Conservation (phyloP, 2,329 filamentous ascomycete species). For the Ustulina deusta region DNA sequence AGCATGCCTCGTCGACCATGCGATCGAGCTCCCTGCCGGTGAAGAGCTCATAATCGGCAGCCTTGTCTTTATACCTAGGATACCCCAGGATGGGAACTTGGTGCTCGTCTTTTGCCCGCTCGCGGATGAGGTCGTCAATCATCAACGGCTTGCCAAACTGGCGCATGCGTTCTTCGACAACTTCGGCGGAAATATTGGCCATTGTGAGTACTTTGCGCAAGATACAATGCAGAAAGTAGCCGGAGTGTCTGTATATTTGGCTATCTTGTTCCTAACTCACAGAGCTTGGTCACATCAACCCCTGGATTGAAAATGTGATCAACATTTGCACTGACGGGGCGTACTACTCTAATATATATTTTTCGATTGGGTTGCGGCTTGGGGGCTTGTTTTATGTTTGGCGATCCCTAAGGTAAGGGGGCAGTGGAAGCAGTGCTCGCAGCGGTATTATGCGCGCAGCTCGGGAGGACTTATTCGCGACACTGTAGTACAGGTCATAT, state of each 20-base stretch:
- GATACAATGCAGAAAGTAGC: neutral
- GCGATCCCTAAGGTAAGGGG: slow-evolving; percentile 2
- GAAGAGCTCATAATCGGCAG: slow-evolving; percentile 55
- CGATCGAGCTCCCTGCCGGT: slow-evolving; percentile 56
- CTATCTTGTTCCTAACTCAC: neutral
- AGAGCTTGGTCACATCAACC: neutral
- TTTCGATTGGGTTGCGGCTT: neutral
- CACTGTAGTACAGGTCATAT: neutral
- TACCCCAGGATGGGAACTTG: slow-evolving; percentile 58
- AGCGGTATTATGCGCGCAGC: neutral
- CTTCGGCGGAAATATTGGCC: slow-evolving; percentile 47
- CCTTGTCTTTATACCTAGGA: slow-evolving; percentile 50
- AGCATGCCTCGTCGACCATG: slow-evolving; percentile 55
- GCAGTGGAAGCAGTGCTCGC: neutral
- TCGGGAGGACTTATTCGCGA: neutral
- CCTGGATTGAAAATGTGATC: neutral
- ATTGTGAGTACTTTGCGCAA: slow-evolving; percentile 37
- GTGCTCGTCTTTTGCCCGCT: slow-evolving; percentile 53
- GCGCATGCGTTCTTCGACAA: slow-evolving; percentile 47
- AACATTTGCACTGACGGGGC: neutral
- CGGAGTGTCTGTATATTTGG: neutral
- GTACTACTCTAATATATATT: neutral
- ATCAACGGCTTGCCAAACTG: slow-evolving; percentile 56
- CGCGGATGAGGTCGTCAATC: slow-evolving; percentile 57
- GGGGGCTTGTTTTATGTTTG: neutral